phyloP scores from a whole-genome alignment of 108 stramenopile genomes.

The Cafeteria roenbergensis region DNA sequence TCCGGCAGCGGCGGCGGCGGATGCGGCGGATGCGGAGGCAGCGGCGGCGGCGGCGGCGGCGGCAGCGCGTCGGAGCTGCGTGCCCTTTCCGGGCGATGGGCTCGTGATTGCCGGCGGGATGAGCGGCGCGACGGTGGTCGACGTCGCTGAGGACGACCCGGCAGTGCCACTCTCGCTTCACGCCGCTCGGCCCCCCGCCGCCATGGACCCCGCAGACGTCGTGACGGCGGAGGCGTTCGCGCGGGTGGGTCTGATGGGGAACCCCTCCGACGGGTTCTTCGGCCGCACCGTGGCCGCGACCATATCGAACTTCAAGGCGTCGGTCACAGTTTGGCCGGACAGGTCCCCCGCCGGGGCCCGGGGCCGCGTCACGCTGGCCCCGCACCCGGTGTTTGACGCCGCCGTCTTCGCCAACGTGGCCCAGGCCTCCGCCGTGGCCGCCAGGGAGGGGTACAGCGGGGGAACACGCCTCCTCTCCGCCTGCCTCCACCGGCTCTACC shows the following conservation, averaged over 20 bases:
- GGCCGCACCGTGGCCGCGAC: slow-evolving; percentile 23
- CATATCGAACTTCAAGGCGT: slow-evolving; percentile 21
- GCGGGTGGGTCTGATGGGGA: slow-evolving; percentile 25
- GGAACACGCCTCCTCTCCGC: slow-evolving; percentile 26
- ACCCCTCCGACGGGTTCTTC: slow-evolving; percentile 26
- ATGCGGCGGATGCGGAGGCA: too few relatives aligned
- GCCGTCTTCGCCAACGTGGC: slow-evolving; percentile 4
- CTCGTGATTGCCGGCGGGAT: not conserved
- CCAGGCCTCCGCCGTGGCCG: slow-evolving; percentile 3
- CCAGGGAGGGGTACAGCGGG: slow-evolving; percentile 21
- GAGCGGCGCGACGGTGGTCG: not conserved
- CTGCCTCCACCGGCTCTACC: slow-evolving; percentile 22
- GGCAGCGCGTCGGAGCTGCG: not conserved
- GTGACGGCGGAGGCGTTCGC: slow-evolving; percentile 8
- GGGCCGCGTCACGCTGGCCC: not conserved
- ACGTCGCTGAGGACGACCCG: too few relatives aligned
- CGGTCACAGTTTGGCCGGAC: slow-evolving; percentile 4
- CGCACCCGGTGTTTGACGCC: slow-evolving; percentile 19
- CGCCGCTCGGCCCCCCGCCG: not conserved
- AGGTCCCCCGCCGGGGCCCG: slow-evolving; percentile 6
- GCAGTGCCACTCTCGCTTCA: too few relatives aligned
- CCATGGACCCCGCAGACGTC: not conserved
- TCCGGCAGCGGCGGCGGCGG: too few relatives aligned
- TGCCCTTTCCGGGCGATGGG: not conserved
- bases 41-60: not conserved